Evolutionary conservation across 2,329 filamentous ascomycete species (phyloP), one percentile per base, ranked within the genome.

Genomic region (Penicillium olsonii): DNA sequence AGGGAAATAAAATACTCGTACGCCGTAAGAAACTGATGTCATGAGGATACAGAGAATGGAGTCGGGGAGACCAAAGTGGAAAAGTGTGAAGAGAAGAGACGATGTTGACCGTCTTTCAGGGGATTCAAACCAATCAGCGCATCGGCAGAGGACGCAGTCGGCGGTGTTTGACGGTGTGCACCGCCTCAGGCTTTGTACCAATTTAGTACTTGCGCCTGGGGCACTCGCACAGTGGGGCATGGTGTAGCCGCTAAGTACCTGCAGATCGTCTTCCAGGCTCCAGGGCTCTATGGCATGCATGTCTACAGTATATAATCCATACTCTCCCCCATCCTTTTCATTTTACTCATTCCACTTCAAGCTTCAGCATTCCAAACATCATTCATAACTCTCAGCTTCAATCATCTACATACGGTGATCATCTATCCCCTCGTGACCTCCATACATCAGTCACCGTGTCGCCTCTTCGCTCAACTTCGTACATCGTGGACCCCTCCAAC

Each of bases 371-470:
- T 42, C 37, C 10, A 42, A 11, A 44, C 27, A 7, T 8, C 22
- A 17, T 17, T 17, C 27, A 18, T n/a, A 42, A 37, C n/a, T 24
- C 11, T 6, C 20, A 15, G 29, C 29, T 31, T 31, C 29, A 12
- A 26, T 50, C 37, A 45, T 50, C 42, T 46, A 31, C 14, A 39
- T 45, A 43, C 42, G 20, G 37, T 47, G 44, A 46, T 55, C 54
- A 59, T 49, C 37, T 41, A 43, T 43, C 26, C 11, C 48, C 42
- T 55, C 54, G 48, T 53, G 56, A 55, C 44, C 39, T 20, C 15
- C 35, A 50, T 37, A 42, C 37, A 55, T 52, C 59, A 52, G 58
- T 61, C 65, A 67, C 60, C 1, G 50, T 70, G 67, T 68, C 68
- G 55, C 59, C 60, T 37, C 55, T 41, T 37, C 58, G 57, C 47